Base-by-base conservation (phyloP, 1,139 yeast genomes). In the Debaryomyces sp. region DNA sequence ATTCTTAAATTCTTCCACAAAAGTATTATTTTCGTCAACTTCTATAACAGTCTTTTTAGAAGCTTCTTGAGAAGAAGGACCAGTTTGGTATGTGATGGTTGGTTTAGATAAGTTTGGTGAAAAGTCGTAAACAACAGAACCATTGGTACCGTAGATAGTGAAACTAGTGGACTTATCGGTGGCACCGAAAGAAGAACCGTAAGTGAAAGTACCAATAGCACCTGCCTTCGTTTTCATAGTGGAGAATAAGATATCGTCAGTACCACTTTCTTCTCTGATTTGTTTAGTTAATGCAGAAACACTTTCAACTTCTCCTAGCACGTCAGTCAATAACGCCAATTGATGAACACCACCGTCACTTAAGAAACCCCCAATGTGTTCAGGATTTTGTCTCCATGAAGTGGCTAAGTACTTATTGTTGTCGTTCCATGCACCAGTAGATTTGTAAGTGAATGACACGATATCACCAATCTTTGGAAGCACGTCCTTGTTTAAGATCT, bases 341-440 rank as follows among this genome's bases (percentile, higher is more conserved):
- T 91, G 97, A 69, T 91, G 98, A 12, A 91, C 98, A 64, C 97
- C 97, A 59, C 97, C 97, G 63, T 91, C 98, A 55, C 94, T 85
- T 58, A 91, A 75, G 68, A 77, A 90, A 0, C 97, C 97, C 50
- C 97, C 97, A 55, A 90, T 80, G 63, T 91, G 97, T 66, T 89
- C 86, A 33, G 97, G 97, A 50, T 84, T 78, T 63, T 79, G 80
- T 77, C 98, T 85, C 98, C 98, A 91, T 7, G 87, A 60, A 6
- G 94, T 87, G 34, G 75, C 70, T 54, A 85, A 70, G 66, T 89
- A 91, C 64, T 87, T 84, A 69, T 80, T 84, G 49, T 73, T 60
- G 26, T 75, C 75, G 54, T 82, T 78, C 75, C 85, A 91, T 12
- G 96, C 84, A 22, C 96, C 96, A 3, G 96, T 89, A 32, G 92